Evolutionary conservation across 768 basidiomycete genomes (phyloP).

Genomic region (Auriscalpium orientale): DNA sequence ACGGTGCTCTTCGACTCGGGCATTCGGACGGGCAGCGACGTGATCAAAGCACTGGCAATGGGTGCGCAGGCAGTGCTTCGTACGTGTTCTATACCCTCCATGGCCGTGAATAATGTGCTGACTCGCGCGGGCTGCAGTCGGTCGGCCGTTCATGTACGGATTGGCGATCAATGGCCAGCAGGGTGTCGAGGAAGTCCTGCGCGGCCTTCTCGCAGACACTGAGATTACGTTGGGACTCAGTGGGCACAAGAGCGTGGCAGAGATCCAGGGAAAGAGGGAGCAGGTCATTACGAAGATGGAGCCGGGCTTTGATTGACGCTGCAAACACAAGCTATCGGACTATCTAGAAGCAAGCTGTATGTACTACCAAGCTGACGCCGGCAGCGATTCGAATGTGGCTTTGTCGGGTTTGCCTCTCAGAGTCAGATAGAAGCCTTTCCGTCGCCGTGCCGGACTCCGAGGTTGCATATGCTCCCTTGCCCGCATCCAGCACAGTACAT

Average conservation of each 20-base stretch:
- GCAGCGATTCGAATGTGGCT: too few species aligned
- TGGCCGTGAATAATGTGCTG: background rate
- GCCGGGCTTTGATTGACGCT: background rate
- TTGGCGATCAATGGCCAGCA: constrained; percentile 60
- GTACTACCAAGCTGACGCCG: too few species aligned
- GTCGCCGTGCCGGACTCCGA: too few species aligned
- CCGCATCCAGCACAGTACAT: background rate
- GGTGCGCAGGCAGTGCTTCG: constrained; percentile 77
- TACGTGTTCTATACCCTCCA: constrained; percentile 29
- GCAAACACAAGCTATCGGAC: background rate
- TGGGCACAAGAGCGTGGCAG: constrained; percentile 50
- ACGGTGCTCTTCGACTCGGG: constrained; percentile 76
- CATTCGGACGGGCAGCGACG: constrained; percentile 75
- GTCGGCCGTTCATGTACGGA: constrained; percentile 70
- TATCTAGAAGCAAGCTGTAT: background rate
- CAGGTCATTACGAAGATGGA: constrained; percentile 41
- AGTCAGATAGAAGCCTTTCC: too few species aligned
- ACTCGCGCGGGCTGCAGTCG: constrained; percentile 35
- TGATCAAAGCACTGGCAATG: constrained; percentile 78
- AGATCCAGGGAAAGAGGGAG: constrained; percentile 54
- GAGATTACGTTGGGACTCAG: constrained; percentile 56
- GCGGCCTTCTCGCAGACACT: constrained; percentile 59
- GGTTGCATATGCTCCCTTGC: background rate
- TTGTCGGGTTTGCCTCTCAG: too few species aligned
- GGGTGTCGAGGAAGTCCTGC: constrained; percentile 71